phyloP scores from a whole-genome alignment of 1,284 basidiomycete species.

The Lignosus rhinocerotis region DNA sequence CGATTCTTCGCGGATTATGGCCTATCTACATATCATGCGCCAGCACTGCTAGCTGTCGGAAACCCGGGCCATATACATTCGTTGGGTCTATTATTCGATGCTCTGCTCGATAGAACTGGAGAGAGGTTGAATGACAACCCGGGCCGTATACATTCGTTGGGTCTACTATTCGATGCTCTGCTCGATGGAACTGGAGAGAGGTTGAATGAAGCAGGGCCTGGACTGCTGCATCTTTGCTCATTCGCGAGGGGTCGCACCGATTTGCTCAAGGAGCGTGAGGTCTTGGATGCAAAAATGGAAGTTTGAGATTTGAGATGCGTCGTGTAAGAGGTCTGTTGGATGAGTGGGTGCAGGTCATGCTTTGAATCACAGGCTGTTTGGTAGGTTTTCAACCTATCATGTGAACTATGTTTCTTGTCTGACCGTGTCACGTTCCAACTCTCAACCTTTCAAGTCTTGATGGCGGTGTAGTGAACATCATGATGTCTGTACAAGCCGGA shows the following conservation, averaged over 20 bases:
- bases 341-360: not conserved
- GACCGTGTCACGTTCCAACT: not conserved
- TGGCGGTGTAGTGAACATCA: not conserved
- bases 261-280: not conserved
- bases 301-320: not conserved
- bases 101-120: conserved; percentile 2
- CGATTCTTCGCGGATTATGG: conserved; percentile 1
- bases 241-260: not conserved
- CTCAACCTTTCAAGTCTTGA: not conserved
- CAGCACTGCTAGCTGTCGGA: not conserved
- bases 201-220: not conserved
- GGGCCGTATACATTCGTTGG: not conserved
- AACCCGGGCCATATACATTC: not conserved
- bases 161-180: not conserved
- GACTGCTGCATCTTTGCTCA: not conserved
- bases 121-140: not conserved
- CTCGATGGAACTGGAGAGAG: conserved; percentile 1
- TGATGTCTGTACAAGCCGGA: not conserved
- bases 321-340: not conserved
- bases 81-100: not conserved
- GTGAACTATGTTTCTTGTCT: too few relatives aligned
- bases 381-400: too few relatives aligned
- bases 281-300: not conserved
- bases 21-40: not conserved
- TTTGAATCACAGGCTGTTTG: too few relatives aligned